Percentiles rank a stretch among this genome's conserved stretches.
These are phyloP conservation scores for Curvularia lunata DNA, from an alignment of 2,329 filamentous ascomycete genomes.

Conservation along the genomic window DNA sequence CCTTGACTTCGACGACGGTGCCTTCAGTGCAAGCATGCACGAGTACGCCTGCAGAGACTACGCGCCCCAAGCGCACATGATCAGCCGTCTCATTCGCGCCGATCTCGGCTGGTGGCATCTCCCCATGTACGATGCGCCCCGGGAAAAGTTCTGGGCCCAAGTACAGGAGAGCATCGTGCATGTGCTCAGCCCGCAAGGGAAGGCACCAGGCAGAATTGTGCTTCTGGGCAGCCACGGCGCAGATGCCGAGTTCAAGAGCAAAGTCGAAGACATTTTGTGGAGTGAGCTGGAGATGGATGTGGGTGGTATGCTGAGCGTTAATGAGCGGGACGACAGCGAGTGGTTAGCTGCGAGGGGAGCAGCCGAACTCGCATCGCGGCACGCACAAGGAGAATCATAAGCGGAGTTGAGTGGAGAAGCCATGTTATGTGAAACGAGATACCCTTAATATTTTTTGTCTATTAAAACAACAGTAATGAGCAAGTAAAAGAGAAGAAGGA, in stretches of 20 bases:
- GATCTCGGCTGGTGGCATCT: conserved; percentile 38
- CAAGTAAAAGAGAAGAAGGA: background rate
- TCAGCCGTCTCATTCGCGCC: conserved; percentile 15
- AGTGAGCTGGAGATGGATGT: conserved; percentile 29
- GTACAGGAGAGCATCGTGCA: conserved; percentile 31
- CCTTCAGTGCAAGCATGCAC: conserved; percentile 32
- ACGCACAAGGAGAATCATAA: conserved; percentile 1
- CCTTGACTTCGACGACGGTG: conserved; percentile 35
- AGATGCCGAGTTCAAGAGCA: conserved; percentile 30
- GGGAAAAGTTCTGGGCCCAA: conserved; percentile 33
- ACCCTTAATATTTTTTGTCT: conserved; percentile 2
- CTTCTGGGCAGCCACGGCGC: conserved; percentile 31
- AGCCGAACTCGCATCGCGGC: conserved; percentile 28
- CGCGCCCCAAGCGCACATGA: conserved; percentile 13
- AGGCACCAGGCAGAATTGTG: conserved; percentile 30
- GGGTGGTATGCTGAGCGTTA: conserved; percentile 21
- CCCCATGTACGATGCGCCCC: conserved; percentile 26
- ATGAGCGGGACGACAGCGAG: conserved; percentile 13
- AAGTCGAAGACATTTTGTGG: conserved; percentile 31
- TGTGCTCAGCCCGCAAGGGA: conserved; percentile 15
- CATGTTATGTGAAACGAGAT: background rate
- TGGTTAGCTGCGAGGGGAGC: conserved; percentile 33
- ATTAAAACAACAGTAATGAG: background rate
- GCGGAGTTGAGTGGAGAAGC: background rate
- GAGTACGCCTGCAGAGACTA: conserved; percentile 11